A percentile compares a stretch with the other conserved stretches of the same genome.
These are phyloP conservation scores for Ogataea salicorniae DNA, from an alignment of 805 yeast species.

Conservation along the genomic window DNA sequence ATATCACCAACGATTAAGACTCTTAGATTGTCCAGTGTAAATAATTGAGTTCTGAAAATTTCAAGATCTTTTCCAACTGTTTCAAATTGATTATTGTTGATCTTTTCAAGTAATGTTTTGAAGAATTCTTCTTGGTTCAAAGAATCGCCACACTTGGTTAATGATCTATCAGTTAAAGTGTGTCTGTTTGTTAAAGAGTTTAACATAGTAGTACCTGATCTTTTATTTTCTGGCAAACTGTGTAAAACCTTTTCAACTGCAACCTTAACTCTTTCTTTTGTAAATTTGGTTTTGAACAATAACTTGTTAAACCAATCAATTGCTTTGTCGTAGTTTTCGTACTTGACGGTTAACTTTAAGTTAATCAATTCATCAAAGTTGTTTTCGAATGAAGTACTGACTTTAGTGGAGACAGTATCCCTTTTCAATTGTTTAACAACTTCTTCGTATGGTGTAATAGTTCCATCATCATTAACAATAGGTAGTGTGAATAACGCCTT, in stretches of 20 bases:
- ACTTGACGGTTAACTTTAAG: conserved; percentile 56
- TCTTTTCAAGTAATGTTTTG: conserved; percentile 40
- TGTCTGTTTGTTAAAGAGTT: conserved; percentile 47
- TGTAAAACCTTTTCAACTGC: conserved; percentile 58
- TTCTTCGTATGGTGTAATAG: conserved; percentile 58
- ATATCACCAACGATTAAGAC: conserved; percentile 70
- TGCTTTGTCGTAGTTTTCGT: conserved; percentile 57
- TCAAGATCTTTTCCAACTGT: conserved; percentile 47
- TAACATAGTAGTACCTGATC: conserved; percentile 62
- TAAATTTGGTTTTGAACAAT: conserved; percentile 63
- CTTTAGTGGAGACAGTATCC: conserved; percentile 60
- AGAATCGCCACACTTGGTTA: conserved; percentile 61
- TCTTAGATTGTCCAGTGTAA: conserved; percentile 56
- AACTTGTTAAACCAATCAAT: conserved; percentile 72
- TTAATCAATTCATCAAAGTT: conserved; percentile 63
- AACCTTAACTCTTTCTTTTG: conserved; percentile 63
- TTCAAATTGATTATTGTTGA: conserved; percentile 50
- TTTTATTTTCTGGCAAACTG: conserved; percentile 54
- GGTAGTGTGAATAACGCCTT: conserved; percentile 72
- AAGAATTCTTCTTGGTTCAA: conserved; percentile 58
- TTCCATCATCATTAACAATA: conserved; percentile 56
- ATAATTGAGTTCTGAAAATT: conserved; percentile 44
- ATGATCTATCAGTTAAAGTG: conserved; percentile 51
- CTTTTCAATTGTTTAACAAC: conserved; percentile 70
- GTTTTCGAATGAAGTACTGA: conserved; percentile 53